Evolutionary conservation across 2,329 filamentous ascomycete genomes (phyloP).

Genomic region (Botryotinia globosa): DNA sequence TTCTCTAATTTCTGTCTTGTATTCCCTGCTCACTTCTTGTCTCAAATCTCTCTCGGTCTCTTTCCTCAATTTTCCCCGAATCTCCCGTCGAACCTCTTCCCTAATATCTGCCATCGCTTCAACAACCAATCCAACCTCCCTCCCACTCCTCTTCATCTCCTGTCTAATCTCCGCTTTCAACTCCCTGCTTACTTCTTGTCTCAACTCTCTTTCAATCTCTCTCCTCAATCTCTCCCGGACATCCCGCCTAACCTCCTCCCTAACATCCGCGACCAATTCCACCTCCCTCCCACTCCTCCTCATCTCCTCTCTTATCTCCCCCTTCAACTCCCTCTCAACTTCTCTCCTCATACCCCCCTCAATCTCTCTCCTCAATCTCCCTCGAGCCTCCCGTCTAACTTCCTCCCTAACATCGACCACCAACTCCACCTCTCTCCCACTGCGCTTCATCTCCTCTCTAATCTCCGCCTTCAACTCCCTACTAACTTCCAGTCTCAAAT

Average conservation of each 20-base stretch:
- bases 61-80: not conserved
- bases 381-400: not conserved
- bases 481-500: too few species aligned
- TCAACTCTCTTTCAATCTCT: not conserved
- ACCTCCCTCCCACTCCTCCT: not conserved
- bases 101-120: too few species aligned
- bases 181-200: too few species aligned
- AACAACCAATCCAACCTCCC: not conserved
- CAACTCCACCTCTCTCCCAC: too few species aligned
- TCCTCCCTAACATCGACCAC: not conserved
- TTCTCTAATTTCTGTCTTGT: too few species aligned
- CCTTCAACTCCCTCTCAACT: not conserved
- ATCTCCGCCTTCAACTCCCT: not conserved
- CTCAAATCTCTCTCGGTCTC: not conserved
- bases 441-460: not conserved
- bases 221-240: too few species aligned
- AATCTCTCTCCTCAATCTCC: not conserved
- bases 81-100: not conserved
- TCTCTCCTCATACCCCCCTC: not conserved
- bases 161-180: too few species aligned
- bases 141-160: too few species aligned
- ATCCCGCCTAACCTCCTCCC: not conserved
- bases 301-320: not conserved
- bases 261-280: too few species aligned
- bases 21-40: too few species aligned